Evolutionary conservation across 2,329 filamentous ascomycete species (phyloP).

Genomic region (Aspergillus glaucus): DNA sequence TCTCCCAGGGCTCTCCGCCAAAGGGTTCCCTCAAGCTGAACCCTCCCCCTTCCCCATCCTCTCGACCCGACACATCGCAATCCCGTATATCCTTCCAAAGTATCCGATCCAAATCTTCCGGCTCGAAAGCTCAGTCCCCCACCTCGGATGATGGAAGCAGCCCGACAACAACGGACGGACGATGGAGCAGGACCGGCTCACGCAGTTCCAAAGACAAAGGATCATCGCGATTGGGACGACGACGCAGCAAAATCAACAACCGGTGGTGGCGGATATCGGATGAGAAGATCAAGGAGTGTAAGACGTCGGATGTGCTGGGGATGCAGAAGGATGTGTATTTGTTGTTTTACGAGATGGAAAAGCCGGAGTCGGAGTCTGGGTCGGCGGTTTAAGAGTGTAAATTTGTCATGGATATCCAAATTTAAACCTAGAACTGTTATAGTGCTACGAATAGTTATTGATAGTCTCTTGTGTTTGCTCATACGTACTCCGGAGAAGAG

Average conservation of each 20-base stretch:
- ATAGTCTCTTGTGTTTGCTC: too few relatives aligned
- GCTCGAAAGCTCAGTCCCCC: constrained; percentile 17
- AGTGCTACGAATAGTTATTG: too few relatives aligned
- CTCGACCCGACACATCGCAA: constrained; percentile 23
- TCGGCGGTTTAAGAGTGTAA: too few relatives aligned
- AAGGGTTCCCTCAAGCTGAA: constrained; percentile 11
- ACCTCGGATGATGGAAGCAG: constrained; percentile 18
- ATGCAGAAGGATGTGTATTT: constrained; percentile 97
- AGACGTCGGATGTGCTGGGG: constrained; percentile 79
- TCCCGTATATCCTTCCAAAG: constrained; percentile 30
- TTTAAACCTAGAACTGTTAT: too few relatives aligned
- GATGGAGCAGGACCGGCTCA: constrained; percentile 13
- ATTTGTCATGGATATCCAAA: too few relatives aligned
- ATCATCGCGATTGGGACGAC: constrained; percentile 36
- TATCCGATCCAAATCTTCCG: constrained; percentile 21
- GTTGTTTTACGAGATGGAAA: constrained; percentile 87
- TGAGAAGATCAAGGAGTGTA: constrained; percentile 91
- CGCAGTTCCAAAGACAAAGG: background rate
- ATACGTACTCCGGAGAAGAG: too few relatives aligned
- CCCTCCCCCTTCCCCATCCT: constrained; percentile 10
- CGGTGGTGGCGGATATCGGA: constrained; percentile 98
- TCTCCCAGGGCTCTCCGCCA: constrained; percentile 23
- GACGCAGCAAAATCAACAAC: constrained; percentile 58
- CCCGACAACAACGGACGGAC: constrained; percentile 18
- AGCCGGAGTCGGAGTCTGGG: constrained; percentile 15